These are phyloP conservation scores for Neurospora sp. DNA, from an alignment of 2,329 filamentous ascomycete genomes.

Conservation along the genomic window DNA sequence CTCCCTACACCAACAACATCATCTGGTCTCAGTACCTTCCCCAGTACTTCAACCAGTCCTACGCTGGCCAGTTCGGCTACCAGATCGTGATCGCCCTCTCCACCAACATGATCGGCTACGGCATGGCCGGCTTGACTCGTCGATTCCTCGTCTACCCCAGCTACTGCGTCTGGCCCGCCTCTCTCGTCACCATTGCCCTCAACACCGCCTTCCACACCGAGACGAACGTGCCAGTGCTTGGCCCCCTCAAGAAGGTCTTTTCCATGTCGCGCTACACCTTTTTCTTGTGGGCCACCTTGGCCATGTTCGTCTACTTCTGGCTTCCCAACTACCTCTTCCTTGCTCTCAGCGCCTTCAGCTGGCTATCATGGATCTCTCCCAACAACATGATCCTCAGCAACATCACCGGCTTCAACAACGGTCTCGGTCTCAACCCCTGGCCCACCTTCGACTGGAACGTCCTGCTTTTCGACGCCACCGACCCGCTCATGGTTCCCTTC, in stretches of 20 bases:
- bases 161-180: slow-evolving; percentile 41
- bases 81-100: slow-evolving; percentile 38
- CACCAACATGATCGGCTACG: slow-evolving; percentile 46
- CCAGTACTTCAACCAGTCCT: slow-evolving; percentile 39
- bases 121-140: slow-evolving; percentile 38
- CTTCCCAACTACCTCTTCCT: slow-evolving; percentile 39
- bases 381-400: slow-evolving; percentile 23
- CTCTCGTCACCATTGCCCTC: slow-evolving; percentile 35
- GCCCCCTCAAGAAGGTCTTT: slow-evolving; percentile 31
- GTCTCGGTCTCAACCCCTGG: slow-evolving; percentile 25
- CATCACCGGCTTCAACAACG: slow-evolving; percentile 24
- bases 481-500: slow-evolving; percentile 34
- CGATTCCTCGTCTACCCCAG: slow-evolving; percentile 42
- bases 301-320: slow-evolving; percentile 43
- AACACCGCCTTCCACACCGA: slow-evolving; percentile 38
- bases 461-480: slow-evolving; percentile 15
- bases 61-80: slow-evolving; percentile 35
- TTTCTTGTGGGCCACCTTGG: slow-evolving; percentile 31
- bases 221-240: slow-evolving; percentile 24
- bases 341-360: slow-evolving; percentile 37
- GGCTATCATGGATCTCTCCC: slow-evolving; percentile 44
- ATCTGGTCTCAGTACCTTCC: slow-evolving; percentile 38
- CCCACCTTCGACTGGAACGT: slow-evolving; percentile 33
- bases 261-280: slow-evolving; percentile 34
- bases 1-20: slow-evolving; percentile 38